Percentiles rank a stretch among this genome's conserved stretches.
Conservation (phyloP, 1,284 basidiomycete genomes). For the Heterobasidion parviporum region DNA sequence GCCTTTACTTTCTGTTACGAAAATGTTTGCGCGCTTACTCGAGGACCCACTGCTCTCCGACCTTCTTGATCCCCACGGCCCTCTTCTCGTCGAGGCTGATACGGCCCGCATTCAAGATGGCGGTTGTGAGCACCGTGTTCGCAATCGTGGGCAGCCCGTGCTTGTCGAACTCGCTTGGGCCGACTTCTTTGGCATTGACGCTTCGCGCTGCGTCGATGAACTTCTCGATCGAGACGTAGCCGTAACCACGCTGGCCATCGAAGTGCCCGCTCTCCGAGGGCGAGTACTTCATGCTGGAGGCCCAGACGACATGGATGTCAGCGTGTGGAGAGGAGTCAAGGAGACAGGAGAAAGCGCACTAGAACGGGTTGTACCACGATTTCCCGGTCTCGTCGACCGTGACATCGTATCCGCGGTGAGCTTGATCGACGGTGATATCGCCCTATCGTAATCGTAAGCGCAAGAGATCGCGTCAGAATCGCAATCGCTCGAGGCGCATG, state of each 20-base stretch:
- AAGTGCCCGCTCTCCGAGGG: conserved; percentile 88
- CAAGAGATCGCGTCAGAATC: background rate
- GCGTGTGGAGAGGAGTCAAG: conserved; percentile 1
- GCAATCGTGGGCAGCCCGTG: conserved; percentile 83
- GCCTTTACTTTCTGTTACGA: background rate
- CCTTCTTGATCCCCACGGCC: conserved; percentile 68
- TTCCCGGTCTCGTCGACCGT: conserved; percentile 80
- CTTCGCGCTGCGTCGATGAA: conserved; percentile 76
- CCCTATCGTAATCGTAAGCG: conserved; percentile 33
- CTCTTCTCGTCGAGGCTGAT: conserved; percentile 85
- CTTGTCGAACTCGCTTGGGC: conserved; percentile 67
- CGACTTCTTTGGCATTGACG: conserved; percentile 65
- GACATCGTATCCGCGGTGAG: conserved; percentile 86
- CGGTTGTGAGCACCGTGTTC: conserved; percentile 85
- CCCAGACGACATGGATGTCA: background rate
- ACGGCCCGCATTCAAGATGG: conserved; percentile 85
- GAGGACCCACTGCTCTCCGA: conserved; percentile 59
- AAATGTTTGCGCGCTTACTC: conserved; percentile 32
- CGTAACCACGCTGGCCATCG: conserved; percentile 89
- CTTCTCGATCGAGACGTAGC: conserved; percentile 86
- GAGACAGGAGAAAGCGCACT: conserved; percentile 40
- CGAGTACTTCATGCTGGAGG: conserved; percentile 81
- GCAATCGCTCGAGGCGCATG: background rate
- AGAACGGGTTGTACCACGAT: conserved; percentile 84
- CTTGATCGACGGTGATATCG: conserved; percentile 88